A percentile compares a stretch with the other conserved stretches of the same genome.
Conservation (phyloP, 164 flowering plant genomes). For the Tetracentron sinense region DNA sequence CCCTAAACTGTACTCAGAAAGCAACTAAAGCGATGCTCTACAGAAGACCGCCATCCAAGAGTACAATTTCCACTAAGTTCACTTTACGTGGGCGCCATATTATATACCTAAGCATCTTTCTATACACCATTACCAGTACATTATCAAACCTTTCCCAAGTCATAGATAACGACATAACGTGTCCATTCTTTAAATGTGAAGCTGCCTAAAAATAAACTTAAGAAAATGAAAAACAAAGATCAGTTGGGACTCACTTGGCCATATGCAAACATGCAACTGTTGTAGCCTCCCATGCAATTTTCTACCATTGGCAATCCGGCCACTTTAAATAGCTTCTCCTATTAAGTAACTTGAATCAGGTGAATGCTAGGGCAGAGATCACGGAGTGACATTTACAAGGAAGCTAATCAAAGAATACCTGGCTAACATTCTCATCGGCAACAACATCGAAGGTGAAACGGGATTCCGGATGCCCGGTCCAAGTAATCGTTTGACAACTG, state of each 20-base stretch:
- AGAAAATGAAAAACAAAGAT: neutral
- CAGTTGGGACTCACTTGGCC: conserved; percentile 66
- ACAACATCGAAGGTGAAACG: conserved; percentile 89
- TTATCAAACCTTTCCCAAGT: no score
- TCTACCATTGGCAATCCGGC: conserved; percentile 99
- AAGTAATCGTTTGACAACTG: conserved; percentile 68
- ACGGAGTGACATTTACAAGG: neutral
- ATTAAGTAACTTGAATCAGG: conserved; percentile 14
- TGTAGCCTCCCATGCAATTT: conserved; percentile 90
- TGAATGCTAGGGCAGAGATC: neutral
- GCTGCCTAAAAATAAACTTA: neutral
- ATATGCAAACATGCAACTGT: conserved; percentile 99
- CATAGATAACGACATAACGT: no score
- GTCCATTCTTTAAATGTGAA: neutral
- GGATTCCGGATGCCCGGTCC: conserved; percentile 94
- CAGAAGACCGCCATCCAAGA: neutral
- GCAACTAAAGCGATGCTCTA: no score
- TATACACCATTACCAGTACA: no score
- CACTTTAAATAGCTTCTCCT: conserved; percentile 91
- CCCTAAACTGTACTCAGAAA: no score
- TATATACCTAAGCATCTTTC: neutral
- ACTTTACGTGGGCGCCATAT: neutral
- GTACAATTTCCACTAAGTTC: neutral
- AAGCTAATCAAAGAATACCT: conserved; percentile 39
- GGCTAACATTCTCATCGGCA: conserved; percentile 92